Evolutionary conservation across 1,284 basidiomycete genomes (phyloP).

Genomic region (Ceratobasidium sp.): DNA sequence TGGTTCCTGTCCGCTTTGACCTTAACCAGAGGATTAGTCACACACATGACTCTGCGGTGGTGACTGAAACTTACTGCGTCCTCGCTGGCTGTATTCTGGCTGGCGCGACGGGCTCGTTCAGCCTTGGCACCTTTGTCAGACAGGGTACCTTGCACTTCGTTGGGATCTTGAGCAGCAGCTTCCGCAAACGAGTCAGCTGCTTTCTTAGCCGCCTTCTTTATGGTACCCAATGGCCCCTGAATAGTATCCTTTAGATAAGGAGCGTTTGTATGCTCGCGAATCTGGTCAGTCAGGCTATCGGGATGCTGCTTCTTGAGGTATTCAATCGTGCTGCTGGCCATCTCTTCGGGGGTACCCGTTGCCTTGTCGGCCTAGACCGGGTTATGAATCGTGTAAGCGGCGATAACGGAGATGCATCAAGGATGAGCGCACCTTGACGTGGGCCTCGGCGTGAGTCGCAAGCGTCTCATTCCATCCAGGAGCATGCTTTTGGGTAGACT

Average conservation of each 20-base stretch:
- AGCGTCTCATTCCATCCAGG: slow-evolving; percentile 83
- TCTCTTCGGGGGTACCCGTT: slow-evolving; percentile 53
- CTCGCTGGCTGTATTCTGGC: neutral
- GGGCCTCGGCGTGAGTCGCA: slow-evolving; percentile 76
- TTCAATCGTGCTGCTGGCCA: slow-evolving; percentile 62
- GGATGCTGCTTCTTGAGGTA: slow-evolving; percentile 60
- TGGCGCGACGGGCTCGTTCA: slow-evolving; percentile 30
- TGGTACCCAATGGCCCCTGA: slow-evolving; percentile 33
- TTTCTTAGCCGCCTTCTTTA: slow-evolving; percentile 16
- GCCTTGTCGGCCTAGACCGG: slow-evolving; percentile 59
- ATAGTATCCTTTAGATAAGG: slow-evolving; percentile 36
- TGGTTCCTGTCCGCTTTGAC: slow-evolving; percentile 31
- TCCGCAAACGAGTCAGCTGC: slow-evolving; percentile 6
- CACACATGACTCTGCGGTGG: neutral
- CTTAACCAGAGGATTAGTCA: neutral
- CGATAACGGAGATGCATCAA: slow-evolving; percentile 21
- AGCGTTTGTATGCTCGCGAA: slow-evolving; percentile 38
- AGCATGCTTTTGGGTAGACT: slow-evolving; percentile 68
- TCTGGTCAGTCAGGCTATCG: slow-evolving; percentile 42
- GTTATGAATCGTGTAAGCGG: slow-evolving; percentile 29
- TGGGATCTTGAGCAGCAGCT: slow-evolving; percentile 11
- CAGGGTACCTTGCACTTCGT: slow-evolving; percentile 31
- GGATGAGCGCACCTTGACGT: slow-evolving; percentile 68
- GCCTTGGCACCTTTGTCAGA: slow-evolving; percentile 40
- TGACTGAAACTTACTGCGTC: slow-evolving; percentile 15